These are phyloP conservation scores for Solanum sparsipilum DNA, from an alignment of 257 asterid genomes.

Conservation along the genomic window DNA sequence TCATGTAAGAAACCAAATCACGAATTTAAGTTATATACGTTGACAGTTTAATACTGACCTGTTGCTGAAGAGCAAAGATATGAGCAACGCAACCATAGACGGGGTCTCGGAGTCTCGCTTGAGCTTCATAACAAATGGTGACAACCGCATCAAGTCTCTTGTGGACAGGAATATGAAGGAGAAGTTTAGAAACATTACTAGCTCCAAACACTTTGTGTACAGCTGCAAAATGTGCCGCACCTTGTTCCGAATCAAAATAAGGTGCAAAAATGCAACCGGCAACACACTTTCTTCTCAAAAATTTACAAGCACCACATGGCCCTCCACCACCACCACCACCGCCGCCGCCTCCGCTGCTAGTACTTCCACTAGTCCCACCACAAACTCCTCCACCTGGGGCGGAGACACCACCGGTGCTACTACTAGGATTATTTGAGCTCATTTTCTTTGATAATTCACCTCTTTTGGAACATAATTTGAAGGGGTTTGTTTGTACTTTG, in stretches of 20 bases:
- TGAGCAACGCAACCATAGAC: slow-evolving; percentile 87
- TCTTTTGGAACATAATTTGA: not conserved
- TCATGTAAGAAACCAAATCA: not conserved
- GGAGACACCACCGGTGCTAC: slow-evolving; percentile 13
- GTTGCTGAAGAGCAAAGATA: slow-evolving; percentile 82
- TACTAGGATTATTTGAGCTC: slow-evolving; percentile 18
- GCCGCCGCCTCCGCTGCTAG: slow-evolving; percentile 4
- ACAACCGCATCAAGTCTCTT: slow-evolving; percentile 81
- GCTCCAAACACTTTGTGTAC: slow-evolving; percentile 99
- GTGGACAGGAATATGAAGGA: slow-evolving; percentile 60
- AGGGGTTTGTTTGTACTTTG: not conserved
- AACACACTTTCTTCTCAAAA: slow-evolving; percentile 84
- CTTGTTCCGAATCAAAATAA: slow-evolving; percentile 89
- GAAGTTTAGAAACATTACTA: slow-evolving; percentile 87
- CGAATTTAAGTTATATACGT: not conserved
- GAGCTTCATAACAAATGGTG: slow-evolving; percentile 85
- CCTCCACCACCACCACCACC: slow-evolving; percentile 23
- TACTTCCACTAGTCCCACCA: slow-evolving; percentile 2
- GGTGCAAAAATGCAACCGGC: slow-evolving; percentile 89
- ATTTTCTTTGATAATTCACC: not conserved
- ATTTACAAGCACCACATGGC: slow-evolving; percentile 99
- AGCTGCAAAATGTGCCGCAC: slow-evolving; percentile 95
- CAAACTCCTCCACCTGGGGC: slow-evolving; percentile 14
- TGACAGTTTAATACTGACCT: slow-evolving; percentile 28
- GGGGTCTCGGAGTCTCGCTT: slow-evolving; percentile 86